phyloP scores from a whole-genome alignment of 371 early-diverging fungal species.

The Circinella minor region DNA sequence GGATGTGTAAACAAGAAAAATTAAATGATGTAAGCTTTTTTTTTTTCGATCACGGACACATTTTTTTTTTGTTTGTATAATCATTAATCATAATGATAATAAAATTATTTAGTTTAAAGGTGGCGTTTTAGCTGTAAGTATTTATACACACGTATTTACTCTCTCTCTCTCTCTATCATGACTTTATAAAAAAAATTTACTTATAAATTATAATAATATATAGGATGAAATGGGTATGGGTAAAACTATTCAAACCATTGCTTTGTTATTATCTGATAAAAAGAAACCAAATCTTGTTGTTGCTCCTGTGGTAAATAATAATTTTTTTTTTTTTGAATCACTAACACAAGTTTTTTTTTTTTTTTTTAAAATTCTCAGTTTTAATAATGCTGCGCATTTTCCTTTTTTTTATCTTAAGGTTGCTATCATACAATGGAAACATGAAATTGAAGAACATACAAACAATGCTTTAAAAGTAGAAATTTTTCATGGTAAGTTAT shows the following conservation, averaged over 20 bases:
- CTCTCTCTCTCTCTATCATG: background rate
- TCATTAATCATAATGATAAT: background rate
- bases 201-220: background rate
- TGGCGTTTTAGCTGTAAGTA: conserved; percentile 75
- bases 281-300: conserved; percentile 84
- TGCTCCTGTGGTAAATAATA: conserved; percentile 70
- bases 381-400: background rate
- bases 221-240: conserved; percentile 98
- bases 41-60: background rate
- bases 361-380: background rate
- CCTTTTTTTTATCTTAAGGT: conserved; percentile 45
- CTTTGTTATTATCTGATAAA: conserved; percentile 72
- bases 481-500: conserved; percentile 71
- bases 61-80: background rate
- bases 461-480: conserved; percentile 63
- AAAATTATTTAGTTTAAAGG: conserved; percentile 65
- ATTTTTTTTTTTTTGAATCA: background rate
- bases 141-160: no score
- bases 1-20: conserved; percentile 82
- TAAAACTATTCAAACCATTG: conserved; percentile 97
- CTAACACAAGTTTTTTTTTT: background rate
- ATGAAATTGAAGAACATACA: conserved; percentile 81
- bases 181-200: no score
- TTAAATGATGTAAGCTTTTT: conserved; percentile 37
- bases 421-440: conserved; percentile 90